Base-by-base conservation (phyloP, 2,329 filamentous ascomycete species). In the Epichloe gansuensis region DNA sequence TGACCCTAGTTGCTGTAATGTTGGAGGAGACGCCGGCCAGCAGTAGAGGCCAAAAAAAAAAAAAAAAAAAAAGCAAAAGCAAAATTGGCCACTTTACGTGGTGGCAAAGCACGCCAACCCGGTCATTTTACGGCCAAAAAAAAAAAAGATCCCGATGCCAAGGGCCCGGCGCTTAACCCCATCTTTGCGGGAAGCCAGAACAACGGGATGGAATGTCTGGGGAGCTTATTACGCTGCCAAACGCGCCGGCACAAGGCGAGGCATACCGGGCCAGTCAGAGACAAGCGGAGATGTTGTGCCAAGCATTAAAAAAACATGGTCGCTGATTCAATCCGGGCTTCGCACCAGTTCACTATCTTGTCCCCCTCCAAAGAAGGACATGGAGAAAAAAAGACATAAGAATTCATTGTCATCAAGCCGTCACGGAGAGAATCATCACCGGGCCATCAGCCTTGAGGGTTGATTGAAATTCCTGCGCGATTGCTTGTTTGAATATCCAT, bases 221-320 rank as follows among this genome's bases (percentile, higher is more conserved):
- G 43, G 47, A 43, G 3, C n/a, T 5, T 35, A 9, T 52, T 54
- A 50, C 52, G 52, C 39, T 23, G 28, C 15, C 11, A 28, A 17
- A 41, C 28, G 23, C 48, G 52, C 52, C 50, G 47, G 55, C 48
- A 53, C 38, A 56, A 51, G 47, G 52, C 52, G 50, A 56, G 42
- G 50, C 17, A 54, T 53, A 42, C 52, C 45, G 48, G 35, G 31
- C 41, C 28, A 31, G 28, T 31, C 8, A 9, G 28, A 9, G 28
- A 31, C 28, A 31, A 31, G 28, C 28, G 28, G 17, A 41, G 7
- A 9, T 46, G 6, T 5, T 12, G 34, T 28, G 42, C 42, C 31
- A 45, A 37, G 48, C 15, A 9, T 25, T 25, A 39, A 15, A 21
- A 17, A 45, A 23, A 47, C 23, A 23, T 35, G 7, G 15, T 21